Percentiles rank a stretch among this genome's conserved stretches.
These are phyloP conservation scores for Lentinula lateritia DNA, from an alignment of 768 basidiomycete genomes.

Conservation along the genomic window DNA sequence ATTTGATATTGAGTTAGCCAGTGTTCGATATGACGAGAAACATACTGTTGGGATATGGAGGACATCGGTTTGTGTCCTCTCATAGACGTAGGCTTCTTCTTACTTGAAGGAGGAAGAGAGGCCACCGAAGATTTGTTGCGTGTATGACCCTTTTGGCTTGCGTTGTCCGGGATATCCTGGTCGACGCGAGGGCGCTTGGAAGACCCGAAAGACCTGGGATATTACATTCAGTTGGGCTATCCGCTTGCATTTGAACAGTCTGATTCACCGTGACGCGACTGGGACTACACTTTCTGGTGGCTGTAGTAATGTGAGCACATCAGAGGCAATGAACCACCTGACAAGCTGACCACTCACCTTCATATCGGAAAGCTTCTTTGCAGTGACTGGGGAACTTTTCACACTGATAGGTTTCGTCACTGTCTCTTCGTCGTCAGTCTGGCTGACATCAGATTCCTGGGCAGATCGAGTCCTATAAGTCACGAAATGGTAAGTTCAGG, in stretches of 20 bases:
- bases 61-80: conserved; percentile 12
- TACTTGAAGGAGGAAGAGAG: conserved; percentile 20
- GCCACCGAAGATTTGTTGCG: conserved; percentile 21
- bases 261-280: neutral
- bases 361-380: conserved; percentile 5
- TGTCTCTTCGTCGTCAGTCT: neutral
- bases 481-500: neutral
- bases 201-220: conserved; percentile 22
- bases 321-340: neutral
- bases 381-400: neutral
- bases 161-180: conserved; percentile 9
- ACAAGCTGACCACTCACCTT: neutral
- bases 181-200: conserved; percentile 20
- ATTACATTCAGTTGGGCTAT: neutral
- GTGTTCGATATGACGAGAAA: neutral
- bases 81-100: conserved; percentile 13
- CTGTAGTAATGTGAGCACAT: neutral
- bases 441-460: neutral
- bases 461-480: neutral
- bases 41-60: conserved; percentile 1
- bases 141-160: conserved; percentile 19
- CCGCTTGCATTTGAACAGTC: neutral
- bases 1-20: neutral
- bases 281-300: conserved; percentile 2
- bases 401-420: neutral